Percentiles rank a stretch among this genome's conserved stretches.
These are phyloP conservation scores for Clavispora asparagi DNA, from an alignment of 805 yeast genomes.

Conservation along the genomic window DNA sequence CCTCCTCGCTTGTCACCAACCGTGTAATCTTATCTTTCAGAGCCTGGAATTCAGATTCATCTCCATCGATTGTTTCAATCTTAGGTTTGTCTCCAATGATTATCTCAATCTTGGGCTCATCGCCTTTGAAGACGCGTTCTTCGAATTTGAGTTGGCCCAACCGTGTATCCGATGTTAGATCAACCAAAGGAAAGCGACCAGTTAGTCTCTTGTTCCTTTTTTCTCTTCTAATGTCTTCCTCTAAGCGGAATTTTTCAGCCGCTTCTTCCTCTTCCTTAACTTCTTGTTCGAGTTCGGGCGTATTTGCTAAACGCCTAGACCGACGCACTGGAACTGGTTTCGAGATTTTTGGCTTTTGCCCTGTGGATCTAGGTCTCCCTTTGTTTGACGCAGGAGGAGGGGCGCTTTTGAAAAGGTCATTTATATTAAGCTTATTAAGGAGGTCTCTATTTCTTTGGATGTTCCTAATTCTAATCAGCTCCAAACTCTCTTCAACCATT, in stretches of 20 bases:
- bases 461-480: slow-evolving; percentile 41
- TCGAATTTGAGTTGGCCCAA: slow-evolving; percentile 33
- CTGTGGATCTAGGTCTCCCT: slow-evolving; percentile 9
- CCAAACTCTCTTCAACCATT: slow-evolving; percentile 1
- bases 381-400: background rate
- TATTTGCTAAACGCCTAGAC: slow-evolving; percentile 67
- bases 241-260: slow-evolving; percentile 29
- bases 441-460: slow-evolving; percentile 80
- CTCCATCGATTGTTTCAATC: background rate
- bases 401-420: slow-evolving; percentile 13
- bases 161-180: slow-evolving; percentile 42
- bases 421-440: slow-evolving; percentile 61
- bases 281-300: slow-evolving; percentile 35
- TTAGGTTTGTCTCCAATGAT: background rate
- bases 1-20: background rate
- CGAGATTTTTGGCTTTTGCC: slow-evolving; percentile 8
- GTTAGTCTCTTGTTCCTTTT: slow-evolving; percentile 53
- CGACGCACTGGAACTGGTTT: slow-evolving; percentile 54
- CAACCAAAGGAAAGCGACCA: slow-evolving; percentile 63
- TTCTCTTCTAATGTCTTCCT: slow-evolving; percentile 6
- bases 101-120: background rate
- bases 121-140: slow-evolving; percentile 19
- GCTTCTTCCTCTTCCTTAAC: slow-evolving; percentile 29
- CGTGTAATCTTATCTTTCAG: background rate
- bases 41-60: background rate